Percentiles rank a stretch among this genome's conserved stretches.
Conservation (phyloP, 2,329 filamentous ascomycete genomes). For the Colletotrichum gloeosporioides region DNA sequence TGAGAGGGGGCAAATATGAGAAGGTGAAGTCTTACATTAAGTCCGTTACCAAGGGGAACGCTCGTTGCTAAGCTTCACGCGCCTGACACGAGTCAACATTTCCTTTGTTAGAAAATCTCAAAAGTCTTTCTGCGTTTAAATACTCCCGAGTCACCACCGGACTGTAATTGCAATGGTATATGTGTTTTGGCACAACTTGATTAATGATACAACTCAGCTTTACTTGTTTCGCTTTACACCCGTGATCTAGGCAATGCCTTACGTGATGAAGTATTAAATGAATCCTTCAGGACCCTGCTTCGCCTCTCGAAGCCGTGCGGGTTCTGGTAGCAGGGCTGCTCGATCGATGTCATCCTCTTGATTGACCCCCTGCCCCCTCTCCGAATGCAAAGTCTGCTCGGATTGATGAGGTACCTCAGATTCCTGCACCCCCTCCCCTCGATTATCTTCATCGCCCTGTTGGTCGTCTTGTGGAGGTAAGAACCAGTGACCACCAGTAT, state of each 20-base stretch:
- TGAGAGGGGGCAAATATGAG: not conserved
- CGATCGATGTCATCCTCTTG: not conserved
- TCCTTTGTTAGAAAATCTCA: not conserved
- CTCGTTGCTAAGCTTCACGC: not conserved
- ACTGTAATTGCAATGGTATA: not conserved
- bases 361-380: not conserved
- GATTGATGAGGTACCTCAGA: no score
- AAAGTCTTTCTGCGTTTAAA: not conserved
- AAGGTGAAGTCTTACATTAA: not conserved
- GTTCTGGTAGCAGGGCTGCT: not conserved
- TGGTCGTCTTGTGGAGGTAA: not conserved
- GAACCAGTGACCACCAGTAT: not conserved
- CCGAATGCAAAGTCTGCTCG: rapidly evolving
- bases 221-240: not conserved
- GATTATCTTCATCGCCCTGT: not conserved
- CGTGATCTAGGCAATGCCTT: not conserved
- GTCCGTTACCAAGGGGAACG: not conserved
- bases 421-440: rapidly evolving
- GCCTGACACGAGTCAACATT: not conserved
- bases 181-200: not conserved
- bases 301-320: not conserved
- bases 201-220: not conserved
- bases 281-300: not conserved
- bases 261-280: not conserved
- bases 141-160: not conserved